phyloP scores from a whole-genome alignment of 1,284 basidiomycete species.

The Golubevia pallescens region DNA sequence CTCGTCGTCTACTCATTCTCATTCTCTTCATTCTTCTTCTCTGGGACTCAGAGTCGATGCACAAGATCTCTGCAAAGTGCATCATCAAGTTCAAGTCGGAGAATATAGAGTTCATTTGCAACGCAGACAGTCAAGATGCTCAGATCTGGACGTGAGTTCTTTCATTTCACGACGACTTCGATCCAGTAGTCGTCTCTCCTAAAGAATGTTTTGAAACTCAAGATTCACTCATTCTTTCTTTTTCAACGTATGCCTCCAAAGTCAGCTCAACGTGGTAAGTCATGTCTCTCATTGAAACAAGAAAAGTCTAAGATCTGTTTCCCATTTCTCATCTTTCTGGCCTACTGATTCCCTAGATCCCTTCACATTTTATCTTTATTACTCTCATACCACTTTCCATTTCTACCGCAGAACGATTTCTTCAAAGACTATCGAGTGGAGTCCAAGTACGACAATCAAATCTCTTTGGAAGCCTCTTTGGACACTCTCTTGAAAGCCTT shows the following conservation, averaged over 20 bases:
- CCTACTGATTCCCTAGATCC: too few relatives aligned
- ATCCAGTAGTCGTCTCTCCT: too few relatives aligned
- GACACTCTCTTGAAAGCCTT: conserved; percentile 47
- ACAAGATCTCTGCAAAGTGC: conserved; percentile 42
- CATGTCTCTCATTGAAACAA: too few relatives aligned
- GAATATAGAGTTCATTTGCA: conserved; percentile 42
- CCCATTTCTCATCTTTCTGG: not conserved
- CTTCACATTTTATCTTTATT: too few relatives aligned
- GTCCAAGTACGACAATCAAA: conserved; percentile 51
- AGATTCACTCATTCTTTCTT: too few relatives aligned
- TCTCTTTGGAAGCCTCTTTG: conserved; percentile 47
- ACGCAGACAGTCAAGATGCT: conserved; percentile 32
- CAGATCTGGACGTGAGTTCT: conserved; percentile 47
- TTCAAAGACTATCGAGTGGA: conserved; percentile 48
- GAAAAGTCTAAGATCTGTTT: not conserved
- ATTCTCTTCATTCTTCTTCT: not conserved
- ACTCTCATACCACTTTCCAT: too few relatives aligned
- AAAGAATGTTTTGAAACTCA: too few relatives aligned
- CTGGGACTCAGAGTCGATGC: conserved; percentile 30
- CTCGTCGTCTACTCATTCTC: not conserved
- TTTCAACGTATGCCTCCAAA: too few relatives aligned
- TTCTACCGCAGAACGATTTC: conserved; percentile 18
- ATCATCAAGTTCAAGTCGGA: conserved; percentile 38
- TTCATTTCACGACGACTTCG: too few relatives aligned
- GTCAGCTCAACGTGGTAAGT: too few relatives aligned